These are phyloP conservation scores for Talaromyces albobiverticillius DNA, from an alignment of 2,329 filamentous ascomycete genomes.

Conservation along the genomic window DNA sequence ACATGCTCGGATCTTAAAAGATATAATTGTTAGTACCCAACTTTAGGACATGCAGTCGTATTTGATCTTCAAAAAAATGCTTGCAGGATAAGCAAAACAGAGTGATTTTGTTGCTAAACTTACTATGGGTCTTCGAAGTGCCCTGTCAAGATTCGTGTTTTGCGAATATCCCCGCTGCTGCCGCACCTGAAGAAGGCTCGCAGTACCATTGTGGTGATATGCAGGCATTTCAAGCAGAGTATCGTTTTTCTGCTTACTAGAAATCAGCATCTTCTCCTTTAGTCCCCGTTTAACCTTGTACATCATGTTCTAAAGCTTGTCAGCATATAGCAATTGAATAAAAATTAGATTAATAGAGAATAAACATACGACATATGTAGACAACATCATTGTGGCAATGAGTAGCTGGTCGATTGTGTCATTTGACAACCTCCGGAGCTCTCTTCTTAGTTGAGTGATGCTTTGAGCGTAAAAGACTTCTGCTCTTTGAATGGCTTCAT, in stretches of 20 bases:
- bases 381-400: conserved; percentile 22
- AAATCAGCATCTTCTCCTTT: not conserved
- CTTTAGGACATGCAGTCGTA: not conserved
- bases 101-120: not conserved
- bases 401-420: conserved; percentile 22
- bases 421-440: conserved; percentile 17
- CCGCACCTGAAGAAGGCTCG: conserved; percentile 19
- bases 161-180: conserved; percentile 12
- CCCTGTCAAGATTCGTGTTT: conserved; percentile 16
- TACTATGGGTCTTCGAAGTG: conserved; percentile 18
- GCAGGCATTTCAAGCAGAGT: conserved; percentile 16
- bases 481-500: conserved; percentile 10
- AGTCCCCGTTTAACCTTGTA: not conserved
- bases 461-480: conserved; percentile 7
- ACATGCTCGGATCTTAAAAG: conserved; percentile 3
- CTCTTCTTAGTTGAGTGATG: conserved; percentile 17
- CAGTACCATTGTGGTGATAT: conserved; percentile 21
- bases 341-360: not conserved
- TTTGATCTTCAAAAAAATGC: too few relatives aligned
- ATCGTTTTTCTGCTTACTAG: not conserved
- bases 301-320: conserved; percentile 4
- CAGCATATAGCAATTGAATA: not conserved
- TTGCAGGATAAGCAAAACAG: not conserved
- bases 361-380: conserved; percentile 18
- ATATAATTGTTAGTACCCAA: not conserved